A percentile compares a stretch with the other conserved stretches of the same genome.
Evolutionary conservation across 768 basidiomycete species (phyloP).

Genomic region (Suillus lakei): DNA sequence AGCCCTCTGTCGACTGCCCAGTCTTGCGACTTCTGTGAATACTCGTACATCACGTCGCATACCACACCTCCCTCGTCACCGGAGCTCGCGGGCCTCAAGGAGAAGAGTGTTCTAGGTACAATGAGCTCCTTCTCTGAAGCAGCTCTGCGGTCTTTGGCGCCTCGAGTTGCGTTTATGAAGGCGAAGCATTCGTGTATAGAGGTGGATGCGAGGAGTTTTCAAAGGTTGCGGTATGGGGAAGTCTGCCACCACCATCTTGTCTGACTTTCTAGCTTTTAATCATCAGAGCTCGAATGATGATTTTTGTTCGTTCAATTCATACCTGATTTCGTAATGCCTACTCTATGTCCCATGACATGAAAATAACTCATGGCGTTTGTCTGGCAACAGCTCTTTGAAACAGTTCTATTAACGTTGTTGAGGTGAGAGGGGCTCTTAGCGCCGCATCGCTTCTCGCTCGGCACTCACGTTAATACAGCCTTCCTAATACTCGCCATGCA

Average conservation of each 20-base stretch:
- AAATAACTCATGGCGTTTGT: background rate
- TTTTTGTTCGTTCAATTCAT: background rate
- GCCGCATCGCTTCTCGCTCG: background rate
- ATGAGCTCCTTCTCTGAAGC: background rate
- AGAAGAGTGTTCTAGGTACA: slow-evolving; percentile 5
- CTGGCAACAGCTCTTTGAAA: background rate
- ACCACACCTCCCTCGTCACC: slow-evolving; percentile 36
- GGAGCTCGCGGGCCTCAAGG: slow-evolving; percentile 16
- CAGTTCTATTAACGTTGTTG: background rate
- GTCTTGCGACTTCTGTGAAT: slow-evolving; percentile 32
- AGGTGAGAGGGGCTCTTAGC: background rate
- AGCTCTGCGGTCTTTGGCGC: background rate
- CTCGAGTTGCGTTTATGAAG: background rate
- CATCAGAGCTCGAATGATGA: background rate
- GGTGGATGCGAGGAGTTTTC: background rate
- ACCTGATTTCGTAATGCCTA: background rate
- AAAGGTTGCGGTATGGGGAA: slow-evolving; percentile 2
- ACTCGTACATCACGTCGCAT: slow-evolving; percentile 36
- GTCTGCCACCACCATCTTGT: background rate
- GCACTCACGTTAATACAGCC: background rate
- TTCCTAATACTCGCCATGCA: background rate
- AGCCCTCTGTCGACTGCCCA: slow-evolving; percentile 14
- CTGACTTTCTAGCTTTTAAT: background rate
- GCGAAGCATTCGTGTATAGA: background rate
- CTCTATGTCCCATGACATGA: background rate